Base-by-base conservation (phyloP, 495 filamentous ascomycete genomes). In the Penicillium robsamsonii region DNA sequence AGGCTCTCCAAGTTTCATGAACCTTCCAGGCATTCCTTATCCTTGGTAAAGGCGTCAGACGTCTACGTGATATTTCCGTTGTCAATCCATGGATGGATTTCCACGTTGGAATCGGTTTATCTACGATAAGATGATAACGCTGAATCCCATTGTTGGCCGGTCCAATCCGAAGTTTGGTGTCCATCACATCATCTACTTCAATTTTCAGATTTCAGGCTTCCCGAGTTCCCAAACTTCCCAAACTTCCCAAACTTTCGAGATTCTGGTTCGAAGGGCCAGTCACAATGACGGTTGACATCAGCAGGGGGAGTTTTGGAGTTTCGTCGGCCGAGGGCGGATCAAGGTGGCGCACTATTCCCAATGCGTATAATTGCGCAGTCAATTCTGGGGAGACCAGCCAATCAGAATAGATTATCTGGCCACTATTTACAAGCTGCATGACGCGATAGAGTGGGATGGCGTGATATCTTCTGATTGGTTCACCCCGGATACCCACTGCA, bases 351-450 rank as follows among this genome's bases (percentile, higher is more conserved):
- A 24, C 72, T 73, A 73, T 15, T 35, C 73, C 60, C 11, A 6
- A 68, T 64, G 48, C 55, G 64, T 58, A 42, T 42, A 45, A 56
- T 55, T 64, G 67, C 60, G 62, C 70, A 68, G 66, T 49, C 58
- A 59, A 68, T 61, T 61, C 49, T 59, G 61, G 58, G 66, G 48
- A 40, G 31, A 57, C 29, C 20, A 11, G 15, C 71, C 68, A 72
- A 74, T 71, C 53, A 72, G 31, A 13, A 37, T n/a, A 30, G 22
- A 30, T 37, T 47, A 42, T 59, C 50, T 30, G 46, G 55, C 64
- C 65, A 71, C 71, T 72, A 74, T 70, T 66, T 64, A 54, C 64
- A 65, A 58, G 47, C 29, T 71, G 68, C 71, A 73, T 75, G 70
- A 75, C 70, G 73, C 68, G 65, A 74, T 68, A 59, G 35, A 63